These are phyloP conservation scores for Podaxis sp. DNA, from an alignment of 768 basidiomycete species.

Conservation along the genomic window DNA sequence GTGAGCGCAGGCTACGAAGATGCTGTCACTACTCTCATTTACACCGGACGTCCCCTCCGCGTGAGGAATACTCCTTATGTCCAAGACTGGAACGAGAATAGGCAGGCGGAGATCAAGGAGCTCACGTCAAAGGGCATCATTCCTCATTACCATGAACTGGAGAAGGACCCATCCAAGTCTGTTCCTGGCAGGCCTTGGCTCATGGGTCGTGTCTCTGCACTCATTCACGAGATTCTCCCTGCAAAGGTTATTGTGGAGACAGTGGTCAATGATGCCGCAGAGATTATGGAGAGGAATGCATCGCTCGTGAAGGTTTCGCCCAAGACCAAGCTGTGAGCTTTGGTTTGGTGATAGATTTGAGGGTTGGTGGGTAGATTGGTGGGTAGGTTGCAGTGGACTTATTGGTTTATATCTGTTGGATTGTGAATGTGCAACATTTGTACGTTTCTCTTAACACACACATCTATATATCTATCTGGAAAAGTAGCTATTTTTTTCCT, in stretches of 20 bases:
- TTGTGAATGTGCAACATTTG: too few relatives aligned
- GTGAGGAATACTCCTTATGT: conserved; percentile 85
- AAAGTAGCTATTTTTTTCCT: too few relatives aligned
- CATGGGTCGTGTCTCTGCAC: conserved; percentile 78
- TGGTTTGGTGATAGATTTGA: background rate
- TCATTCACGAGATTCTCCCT: conserved; percentile 75
- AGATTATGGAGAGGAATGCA: conserved; percentile 34
- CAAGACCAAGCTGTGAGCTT: conserved; percentile 50
- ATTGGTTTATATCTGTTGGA: too few relatives aligned
- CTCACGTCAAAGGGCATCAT: conserved; percentile 83
- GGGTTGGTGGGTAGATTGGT: background rate
- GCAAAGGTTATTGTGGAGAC: conserved; percentile 81
- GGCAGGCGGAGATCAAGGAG: conserved; percentile 78
- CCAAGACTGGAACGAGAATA: conserved; percentile 77
- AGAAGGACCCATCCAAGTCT: conserved; percentile 81
- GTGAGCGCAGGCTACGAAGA: conserved; percentile 75
- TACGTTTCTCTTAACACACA: too few relatives aligned
- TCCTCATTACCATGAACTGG: conserved; percentile 68
- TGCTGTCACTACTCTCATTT: conserved; percentile 82
- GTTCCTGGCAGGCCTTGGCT: conserved; percentile 69
- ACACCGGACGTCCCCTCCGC: conserved; percentile 85
- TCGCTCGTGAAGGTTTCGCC: conserved; percentile 34
- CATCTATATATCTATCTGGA: too few relatives aligned
- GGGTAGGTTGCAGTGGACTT: background rate
- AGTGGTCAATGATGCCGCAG: conserved; percentile 55